phyloP scores from a whole-genome alignment of 257 asterid species.

The Nicotiana obtusifolia region DNA sequence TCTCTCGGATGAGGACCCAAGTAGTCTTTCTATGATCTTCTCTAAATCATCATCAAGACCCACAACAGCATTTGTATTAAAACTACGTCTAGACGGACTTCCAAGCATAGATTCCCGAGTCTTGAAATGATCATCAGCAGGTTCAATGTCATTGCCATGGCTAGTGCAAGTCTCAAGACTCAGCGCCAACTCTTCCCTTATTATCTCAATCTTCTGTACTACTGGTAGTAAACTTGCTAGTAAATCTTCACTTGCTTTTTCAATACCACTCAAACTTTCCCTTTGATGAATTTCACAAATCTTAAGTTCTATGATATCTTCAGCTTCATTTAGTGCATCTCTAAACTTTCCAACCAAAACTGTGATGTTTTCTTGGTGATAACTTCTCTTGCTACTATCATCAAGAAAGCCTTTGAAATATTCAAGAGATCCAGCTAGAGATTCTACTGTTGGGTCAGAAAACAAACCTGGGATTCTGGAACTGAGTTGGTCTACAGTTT shows the following conservation, averaged over 20 bases:
- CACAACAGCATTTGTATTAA: not conserved
- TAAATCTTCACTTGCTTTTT: not conserved
- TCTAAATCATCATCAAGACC: conserved; percentile 10
- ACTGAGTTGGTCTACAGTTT: not conserved
- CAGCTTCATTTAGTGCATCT: conserved; percentile 8
- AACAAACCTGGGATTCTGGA: conserved; percentile 1
- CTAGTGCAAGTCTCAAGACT: conserved; percentile 5
- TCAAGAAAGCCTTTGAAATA: not conserved
- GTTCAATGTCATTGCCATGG: not conserved
- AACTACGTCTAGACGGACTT: not conserved
- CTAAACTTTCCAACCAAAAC: not conserved
- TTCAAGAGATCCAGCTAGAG: not conserved
- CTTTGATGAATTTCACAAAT: conserved; percentile 3
- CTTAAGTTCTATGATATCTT: not conserved
- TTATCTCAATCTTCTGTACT: not conserved
- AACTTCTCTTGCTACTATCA: not conserved
- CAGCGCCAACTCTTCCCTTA: not conserved
- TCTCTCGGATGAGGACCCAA: not conserved
- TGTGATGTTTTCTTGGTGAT: not conserved
- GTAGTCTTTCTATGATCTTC: not conserved
- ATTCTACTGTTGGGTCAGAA: not conserved
- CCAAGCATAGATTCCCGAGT: not conserved
- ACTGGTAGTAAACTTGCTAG: not conserved
- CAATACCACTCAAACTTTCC: not conserved
- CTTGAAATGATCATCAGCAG: not conserved